Evolutionary conservation across 1,284 basidiomycete species (phyloP).

Genomic region (Cryptococcus jaspeensis): DNA sequence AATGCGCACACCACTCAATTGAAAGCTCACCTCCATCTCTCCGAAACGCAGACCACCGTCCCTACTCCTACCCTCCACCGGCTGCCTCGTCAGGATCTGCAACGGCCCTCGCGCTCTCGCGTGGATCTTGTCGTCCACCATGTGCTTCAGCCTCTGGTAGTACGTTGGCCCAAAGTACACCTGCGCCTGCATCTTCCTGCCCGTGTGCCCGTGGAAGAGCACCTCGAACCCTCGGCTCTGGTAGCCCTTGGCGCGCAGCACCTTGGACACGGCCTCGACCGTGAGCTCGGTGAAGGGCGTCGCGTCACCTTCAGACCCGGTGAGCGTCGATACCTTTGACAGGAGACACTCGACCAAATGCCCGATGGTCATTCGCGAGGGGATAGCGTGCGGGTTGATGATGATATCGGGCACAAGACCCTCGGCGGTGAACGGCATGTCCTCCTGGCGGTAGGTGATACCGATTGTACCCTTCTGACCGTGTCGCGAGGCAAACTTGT

Average conservation of each 20-base stretch:
- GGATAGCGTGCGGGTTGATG: slow-evolving; percentile 99
- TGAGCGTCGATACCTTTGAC: slow-evolving; percentile 93
- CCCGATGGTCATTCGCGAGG: slow-evolving; percentile 99
- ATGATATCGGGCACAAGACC: slow-evolving; percentile 95
- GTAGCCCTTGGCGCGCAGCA: slow-evolving; percentile 80
- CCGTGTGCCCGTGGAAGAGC: slow-evolving; percentile 99
- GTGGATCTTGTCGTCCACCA: slow-evolving; percentile 99
- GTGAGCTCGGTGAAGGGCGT: slow-evolving; percentile 98
- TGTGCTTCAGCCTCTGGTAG: slow-evolving; percentile 98
- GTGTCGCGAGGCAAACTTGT: slow-evolving; percentile 99
- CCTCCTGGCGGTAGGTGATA: slow-evolving; percentile 98
- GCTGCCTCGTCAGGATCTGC: slow-evolving; percentile 95
- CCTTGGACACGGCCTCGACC: slow-evolving; percentile 86
- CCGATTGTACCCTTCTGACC: slow-evolving; percentile 99
- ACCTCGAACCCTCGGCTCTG: slow-evolving; percentile 95
- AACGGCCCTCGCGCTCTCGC: slow-evolving; percentile 95
- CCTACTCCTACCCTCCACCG: slow-evolving; percentile 97
- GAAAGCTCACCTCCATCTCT: slow-evolving; percentile 80
- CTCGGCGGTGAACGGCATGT: slow-evolving; percentile 98
- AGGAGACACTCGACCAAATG: slow-evolving; percentile 98
- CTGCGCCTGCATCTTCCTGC: slow-evolving; percentile 94
- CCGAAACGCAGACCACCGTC: slow-evolving; percentile 99
- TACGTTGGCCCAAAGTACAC: slow-evolving; percentile 98
- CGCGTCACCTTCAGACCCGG: slow-evolving; percentile 95
- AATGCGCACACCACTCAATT: background rate